Evolutionary conservation across 805 yeast genomes (phyloP).

Genomic region (Sugiyamaella americana): DNA sequence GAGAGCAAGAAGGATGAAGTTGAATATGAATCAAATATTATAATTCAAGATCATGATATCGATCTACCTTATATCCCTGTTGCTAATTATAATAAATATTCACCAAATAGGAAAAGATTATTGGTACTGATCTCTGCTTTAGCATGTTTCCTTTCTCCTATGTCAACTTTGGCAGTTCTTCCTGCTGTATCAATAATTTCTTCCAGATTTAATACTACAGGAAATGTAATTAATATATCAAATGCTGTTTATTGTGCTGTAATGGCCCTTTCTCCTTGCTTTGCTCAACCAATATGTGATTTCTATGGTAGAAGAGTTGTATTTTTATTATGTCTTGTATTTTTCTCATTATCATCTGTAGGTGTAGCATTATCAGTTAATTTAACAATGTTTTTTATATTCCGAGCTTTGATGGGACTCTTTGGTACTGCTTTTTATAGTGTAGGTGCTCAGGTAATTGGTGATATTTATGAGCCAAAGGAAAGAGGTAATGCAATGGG

Average conservation of each 20-base stretch:
- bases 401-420: slow-evolving; percentile 45
- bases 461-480: slow-evolving; percentile 46
- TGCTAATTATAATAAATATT: background rate
- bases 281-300: slow-evolving; percentile 46
- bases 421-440: slow-evolving; percentile 52
- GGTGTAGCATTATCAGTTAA: slow-evolving; percentile 45
- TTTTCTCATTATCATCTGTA: slow-evolving; percentile 28
- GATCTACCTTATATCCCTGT: background rate
- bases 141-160: slow-evolving; percentile 11
- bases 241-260: slow-evolving; percentile 46
- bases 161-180: slow-evolving; percentile 29
- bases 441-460: slow-evolving; percentile 46
- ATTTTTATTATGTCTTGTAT: slow-evolving; percentile 38
- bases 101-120: slow-evolving; percentile 2
- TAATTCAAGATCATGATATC: background rate
- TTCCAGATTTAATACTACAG: slow-evolving; percentile 39
- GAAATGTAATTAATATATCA: slow-evolving; percentile 42
- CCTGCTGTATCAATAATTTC: slow-evolving; percentile 52
- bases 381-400: slow-evolving; percentile 49
- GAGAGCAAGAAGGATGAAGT: background rate
- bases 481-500: slow-evolving; percentile 50
- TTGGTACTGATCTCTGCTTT: slow-evolving; percentile 8
- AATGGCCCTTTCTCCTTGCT: slow-evolving; percentile 49
- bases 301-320: slow-evolving; percentile 46
- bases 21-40: background rate